Evolutionary conservation across 306 rosid species (phyloP), one percentile per base, ranked within the genome.

Genomic region (Medicago lupulina): DNA sequence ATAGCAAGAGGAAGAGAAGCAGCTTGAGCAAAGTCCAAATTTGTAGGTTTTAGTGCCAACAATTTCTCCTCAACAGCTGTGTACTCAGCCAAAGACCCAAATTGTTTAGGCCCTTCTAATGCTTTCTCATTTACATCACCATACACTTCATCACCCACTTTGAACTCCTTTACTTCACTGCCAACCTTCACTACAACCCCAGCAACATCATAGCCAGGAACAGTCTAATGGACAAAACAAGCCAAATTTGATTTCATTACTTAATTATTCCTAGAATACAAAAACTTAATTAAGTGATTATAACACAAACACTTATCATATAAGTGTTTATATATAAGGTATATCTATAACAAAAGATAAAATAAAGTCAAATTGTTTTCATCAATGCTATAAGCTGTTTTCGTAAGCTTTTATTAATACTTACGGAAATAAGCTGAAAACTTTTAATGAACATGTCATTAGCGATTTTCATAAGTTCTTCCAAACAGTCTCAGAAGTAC

Each of bases 191-290:
- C 97, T 78, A 91, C 97, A 76, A 91, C 88, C n/a, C 97, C 97
- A 2, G 96, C 92, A 9, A 93, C 92, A 80, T 93, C 97, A 73
- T 91, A 95, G 14, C 97, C 99, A 23, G 99, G 99, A 80, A 95
- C 91, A 81, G 97, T 95, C 99, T 94, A 74, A 60, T 3, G 58
- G 0, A 38, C 67, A 50, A 75, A 83, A 28, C 12, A 71, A 84
- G 6, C n/a, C 5, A 80, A 41, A 31, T 21, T 41, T 65, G 8
- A 75, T 57, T 53, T 55, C 51, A 47, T 73, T 47, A 50, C 50
- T 36, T 19, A 9, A n/a, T 67, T n/a, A 80, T 34, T 67, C 61
- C 13, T 9, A 19, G 15, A 28, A 61, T 7, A 9, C 31, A 14
- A 70, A 43, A 51, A 13, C 2, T 47, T 47, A 47, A 47, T 13